Base-by-base conservation (phyloP, 108 stramenopile genomes). In the Cyclotella distinguenda region DNA sequence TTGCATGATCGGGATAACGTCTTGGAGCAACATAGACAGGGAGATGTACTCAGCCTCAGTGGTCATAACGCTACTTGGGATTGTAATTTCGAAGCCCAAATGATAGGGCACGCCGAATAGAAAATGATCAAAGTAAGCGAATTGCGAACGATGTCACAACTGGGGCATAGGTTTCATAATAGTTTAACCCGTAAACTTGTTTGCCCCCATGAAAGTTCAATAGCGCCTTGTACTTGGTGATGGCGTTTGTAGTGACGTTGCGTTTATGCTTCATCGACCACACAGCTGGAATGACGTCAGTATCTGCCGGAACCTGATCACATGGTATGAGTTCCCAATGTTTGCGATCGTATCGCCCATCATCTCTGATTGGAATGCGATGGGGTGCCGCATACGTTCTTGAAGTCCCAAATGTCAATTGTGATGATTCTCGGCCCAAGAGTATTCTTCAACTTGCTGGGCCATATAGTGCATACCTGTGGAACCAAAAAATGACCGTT, bases 261-360 rank as follows among this genome's bases (percentile, higher is more conserved):
- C 79, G 49, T 47, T 85, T 85, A 18, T 74, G 46, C n/a, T 57
- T 55, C 74, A 84, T 78, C 26, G 72, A 22, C 84, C 84, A 84
- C 18, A 84, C 73, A 30, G 73, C 70, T 35, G 72, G 77, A 40
- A 84, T 35, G 4, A 79, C 43, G 12, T 47, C 4, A 30, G 8
- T 62, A 19, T 62, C 27, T 11, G 25, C 43, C 2, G 4, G 45
- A 6, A 36, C 61, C 23, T 3, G 3, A 1, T 26, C 25, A 19
- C 25, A 22, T 19, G 18, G 18, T 16, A 26, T 19, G 1, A 49
- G 48, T 49, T 22, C 48, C 3, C 48, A 49, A 10, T 7, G 23
- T 1, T 26, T 26, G 9, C 19, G 11, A 26, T 49, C 12, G 23
- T 49, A 22, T 49, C 48, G 12, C 48, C 48, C 48, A 49, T 49